These are phyloP conservation scores for Aspergillus brasiliensis DNA, from an alignment of 2,329 filamentous ascomycete species.

Conservation along the genomic window DNA sequence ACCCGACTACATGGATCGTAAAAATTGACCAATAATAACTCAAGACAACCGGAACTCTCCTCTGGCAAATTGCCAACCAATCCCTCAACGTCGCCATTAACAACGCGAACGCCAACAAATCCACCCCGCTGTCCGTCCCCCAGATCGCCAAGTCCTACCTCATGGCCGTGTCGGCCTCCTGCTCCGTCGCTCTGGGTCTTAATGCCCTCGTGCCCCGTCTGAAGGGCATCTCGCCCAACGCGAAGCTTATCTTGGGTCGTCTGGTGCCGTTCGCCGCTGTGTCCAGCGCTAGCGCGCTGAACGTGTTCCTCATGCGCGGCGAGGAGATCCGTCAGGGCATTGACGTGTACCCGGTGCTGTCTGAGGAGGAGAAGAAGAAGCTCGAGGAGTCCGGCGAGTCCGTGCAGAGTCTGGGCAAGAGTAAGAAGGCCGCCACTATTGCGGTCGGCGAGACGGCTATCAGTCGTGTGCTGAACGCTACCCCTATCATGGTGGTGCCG, in stretches of 20 bases:
- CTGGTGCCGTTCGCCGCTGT: constrained; percentile 96
- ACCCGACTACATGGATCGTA: not conserved
- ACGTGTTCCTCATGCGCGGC: constrained; percentile 96
- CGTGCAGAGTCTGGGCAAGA: constrained; percentile 76
- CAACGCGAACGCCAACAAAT: constrained; percentile 97
- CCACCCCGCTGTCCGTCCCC: constrained; percentile 77
- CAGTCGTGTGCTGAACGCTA: constrained; percentile 88
- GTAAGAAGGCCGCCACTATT: constrained; percentile 80
- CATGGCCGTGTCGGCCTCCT: constrained; percentile 88
- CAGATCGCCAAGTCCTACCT: constrained; percentile 88
- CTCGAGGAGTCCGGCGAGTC: constrained; percentile 67
- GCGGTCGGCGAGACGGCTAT: constrained; percentile 92
- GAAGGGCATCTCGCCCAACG: constrained; percentile 71
- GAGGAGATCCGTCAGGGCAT: constrained; percentile 94
- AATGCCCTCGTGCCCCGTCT: constrained; percentile 87
- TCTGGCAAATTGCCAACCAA: constrained; percentile 96
- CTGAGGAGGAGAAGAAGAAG: constrained; percentile 66
- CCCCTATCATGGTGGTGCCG: constrained; percentile 95
- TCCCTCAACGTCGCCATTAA: constrained; percentile 98
- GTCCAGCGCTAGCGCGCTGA: constrained; percentile 84
- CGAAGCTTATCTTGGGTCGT: constrained; percentile 75
- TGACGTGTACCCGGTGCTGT: constrained; percentile 82
- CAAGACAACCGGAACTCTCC: constrained; percentile 78
- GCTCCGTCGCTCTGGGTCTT: constrained; percentile 87
- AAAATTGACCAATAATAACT: not conserved